These are phyloP conservation scores for Mycena rosella DNA, from an alignment of 768 basidiomycete genomes.

Conservation along the genomic window DNA sequence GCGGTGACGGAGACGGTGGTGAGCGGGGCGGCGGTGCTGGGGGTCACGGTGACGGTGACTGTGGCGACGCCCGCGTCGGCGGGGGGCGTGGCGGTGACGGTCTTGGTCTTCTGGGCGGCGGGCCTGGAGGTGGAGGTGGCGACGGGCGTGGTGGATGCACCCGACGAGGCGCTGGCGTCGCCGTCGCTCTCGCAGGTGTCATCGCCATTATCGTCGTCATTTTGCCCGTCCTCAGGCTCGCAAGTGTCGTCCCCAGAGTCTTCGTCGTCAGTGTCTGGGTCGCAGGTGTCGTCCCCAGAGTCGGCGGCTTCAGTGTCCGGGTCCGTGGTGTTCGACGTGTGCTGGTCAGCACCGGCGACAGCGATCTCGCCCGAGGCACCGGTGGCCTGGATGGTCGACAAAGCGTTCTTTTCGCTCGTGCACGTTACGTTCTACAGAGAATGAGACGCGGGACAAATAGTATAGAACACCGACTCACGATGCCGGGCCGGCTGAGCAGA, in stretches of 20 bases:
- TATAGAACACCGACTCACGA: conserved; percentile 49
- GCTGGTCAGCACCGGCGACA: conserved; percentile 45
- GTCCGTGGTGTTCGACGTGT: too few relatives aligned
- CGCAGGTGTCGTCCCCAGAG: too few relatives aligned
- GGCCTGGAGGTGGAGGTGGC: not conserved
- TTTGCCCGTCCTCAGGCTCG: conserved; percentile 14
- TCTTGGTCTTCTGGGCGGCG: not conserved
- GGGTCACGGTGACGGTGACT: conserved; percentile 50
- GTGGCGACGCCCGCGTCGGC: conserved; percentile 14
- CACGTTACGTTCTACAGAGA: conserved; percentile 59
- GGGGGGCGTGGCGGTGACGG: conserved; percentile 9
- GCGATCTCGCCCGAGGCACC: conserved; percentile 60
- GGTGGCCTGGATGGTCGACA: conserved; percentile 58
- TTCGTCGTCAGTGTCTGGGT: too few relatives aligned
- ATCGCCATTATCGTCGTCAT: not conserved
- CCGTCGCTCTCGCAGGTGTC: conserved; percentile 25
- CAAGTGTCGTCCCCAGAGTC: conserved; percentile 33
- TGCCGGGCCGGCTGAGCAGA: conserved; percentile 54
- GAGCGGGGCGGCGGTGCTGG: conserved; percentile 14
- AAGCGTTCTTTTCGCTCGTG: conserved; percentile 62
- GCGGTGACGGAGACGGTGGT: conserved; percentile 42
- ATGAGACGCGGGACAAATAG: not conserved
- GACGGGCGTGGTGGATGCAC: not conserved
- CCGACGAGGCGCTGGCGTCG: conserved; percentile 17
- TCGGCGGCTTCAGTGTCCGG: too few relatives aligned